Base-by-base conservation (phyloP, 108 stramenopile species). In the Cyclotella cryptica region DNA sequence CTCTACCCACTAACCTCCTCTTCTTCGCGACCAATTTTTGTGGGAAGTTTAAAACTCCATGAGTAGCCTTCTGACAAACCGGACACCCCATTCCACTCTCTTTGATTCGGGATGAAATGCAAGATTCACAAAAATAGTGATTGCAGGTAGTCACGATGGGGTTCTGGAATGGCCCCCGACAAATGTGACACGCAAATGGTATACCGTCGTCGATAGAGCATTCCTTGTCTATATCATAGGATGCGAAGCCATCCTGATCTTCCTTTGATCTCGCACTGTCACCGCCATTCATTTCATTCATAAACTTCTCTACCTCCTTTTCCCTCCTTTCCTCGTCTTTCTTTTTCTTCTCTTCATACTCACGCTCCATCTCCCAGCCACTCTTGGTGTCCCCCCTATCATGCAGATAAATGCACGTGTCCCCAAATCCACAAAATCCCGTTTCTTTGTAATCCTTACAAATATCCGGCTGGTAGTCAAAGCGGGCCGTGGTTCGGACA, bases 361-460 rank as follows among this genome's bases (percentile, higher is more conserved):
- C 93, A 51, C 86, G 60, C 71, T 99, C 99, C 72, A 98, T 79
- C 84, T 98, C 92, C 98, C 97, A 98, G 28, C 98, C 98, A 14
- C 82, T 85, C 80, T 97, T 87, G 22, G 92, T 96, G 77, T 97
- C 93, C 15, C 97, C 95, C 26, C 99, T 85, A 78, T 98, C 98
- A 84, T 99, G 99, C 44, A 99, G 69, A 84, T 97, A 99, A 66
- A 97, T 98, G 60, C 99, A 99, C 12, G 90, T 94, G 75, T 99
- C 99, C 0, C 99, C 99, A 78, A 94, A 99, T 15, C 99, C 99
- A 72, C 99, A 99, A 84, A 97, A 99, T 45, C 99, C 99, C 1
- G 99, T 99, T 46, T 98, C 97, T 60, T 98, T 98, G 84, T 98
- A 99, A 65, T 99, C 99, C 75, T 99, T 99, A 87, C 99, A 99